Conservation (phyloP, 2,329 filamentous ascomycete species). For the Botryotinia calthae region DNA sequence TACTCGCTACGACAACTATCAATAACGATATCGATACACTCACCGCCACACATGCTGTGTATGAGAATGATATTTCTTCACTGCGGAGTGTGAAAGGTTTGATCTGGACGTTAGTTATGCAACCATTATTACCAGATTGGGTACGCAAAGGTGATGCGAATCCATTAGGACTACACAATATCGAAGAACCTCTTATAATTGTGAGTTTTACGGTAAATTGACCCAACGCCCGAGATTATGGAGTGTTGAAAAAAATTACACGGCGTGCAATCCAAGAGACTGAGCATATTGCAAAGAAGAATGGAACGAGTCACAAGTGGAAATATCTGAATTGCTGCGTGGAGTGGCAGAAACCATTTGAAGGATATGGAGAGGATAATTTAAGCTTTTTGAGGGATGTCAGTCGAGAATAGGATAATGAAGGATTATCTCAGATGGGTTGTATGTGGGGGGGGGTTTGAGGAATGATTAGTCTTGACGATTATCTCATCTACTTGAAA, state of each 20-base stretch:
- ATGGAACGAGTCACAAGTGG: slow-evolving; percentile 31
- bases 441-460: slow-evolving; percentile 4
- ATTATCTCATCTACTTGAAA: not conserved
- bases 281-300: slow-evolving; percentile 35
- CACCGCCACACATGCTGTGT: slow-evolving; percentile 34
- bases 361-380: slow-evolving; percentile 37
- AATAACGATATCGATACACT: slow-evolving; percentile 40
- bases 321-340: slow-evolving; percentile 38
- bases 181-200: slow-evolving; percentile 36
- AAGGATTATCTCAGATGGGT: slow-evolving; percentile 21
- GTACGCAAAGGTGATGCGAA: slow-evolving; percentile 32
- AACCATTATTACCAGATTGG: slow-evolving; percentile 37
- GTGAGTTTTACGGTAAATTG: slow-evolving; percentile 41
- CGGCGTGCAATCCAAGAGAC: slow-evolving; percentile 38
- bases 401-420: slow-evolving; percentile 20
- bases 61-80: slow-evolving; percentile 33
- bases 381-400: slow-evolving; percentile 21
- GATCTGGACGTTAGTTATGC: slow-evolving; percentile 40
- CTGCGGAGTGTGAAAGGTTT: slow-evolving; percentile 37
- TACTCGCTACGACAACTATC: slow-evolving; percentile 41
- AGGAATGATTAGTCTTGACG: not conserved
- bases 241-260: slow-evolving; percentile 33
- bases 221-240: slow-evolving; percentile 35
- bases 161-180: slow-evolving; percentile 34
- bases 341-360: slow-evolving; percentile 36